Conservation (phyloP, 1,139 yeast species). For the Geotrichum citri-aurantii region DNA sequence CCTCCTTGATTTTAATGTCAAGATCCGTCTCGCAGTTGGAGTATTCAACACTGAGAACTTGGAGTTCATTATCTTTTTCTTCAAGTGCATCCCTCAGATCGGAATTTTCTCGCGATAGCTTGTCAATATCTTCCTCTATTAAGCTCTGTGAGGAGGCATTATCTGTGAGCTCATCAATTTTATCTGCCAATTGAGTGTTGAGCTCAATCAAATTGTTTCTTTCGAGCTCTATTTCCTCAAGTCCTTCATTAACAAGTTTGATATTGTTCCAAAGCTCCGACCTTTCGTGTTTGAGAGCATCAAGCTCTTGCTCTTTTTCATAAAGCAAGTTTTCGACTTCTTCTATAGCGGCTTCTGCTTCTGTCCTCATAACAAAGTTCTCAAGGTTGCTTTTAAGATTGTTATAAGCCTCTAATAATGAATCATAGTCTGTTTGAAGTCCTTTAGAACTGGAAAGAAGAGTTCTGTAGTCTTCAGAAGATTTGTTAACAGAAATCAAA, state of each 20-base stretch:
- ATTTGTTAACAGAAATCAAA: not conserved
- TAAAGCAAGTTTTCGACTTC: conserved; percentile 7
- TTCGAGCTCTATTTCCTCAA: conserved; percentile 7
- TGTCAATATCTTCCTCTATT: not conserved
- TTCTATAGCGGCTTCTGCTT: conserved; percentile 9
- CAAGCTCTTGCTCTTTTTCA: conserved; percentile 14
- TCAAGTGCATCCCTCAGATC: conserved; percentile 3
- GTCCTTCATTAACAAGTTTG: conserved; percentile 7
- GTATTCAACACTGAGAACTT: conserved; percentile 3
- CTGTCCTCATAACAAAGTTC: conserved; percentile 4
- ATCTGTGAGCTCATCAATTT: conserved; percentile 8
- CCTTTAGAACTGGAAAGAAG: not conserved
- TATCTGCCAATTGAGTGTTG: not conserved
- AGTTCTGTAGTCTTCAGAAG: conserved; percentile 3
- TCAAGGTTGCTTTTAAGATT: conserved; percentile 4
- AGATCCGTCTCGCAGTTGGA: conserved; percentile 15
- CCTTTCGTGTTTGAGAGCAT: conserved; percentile 5
- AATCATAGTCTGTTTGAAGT: conserved; percentile 7
- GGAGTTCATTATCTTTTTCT: conserved; percentile 9
- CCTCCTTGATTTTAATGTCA: conserved; percentile 6
- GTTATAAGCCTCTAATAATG: conserved; percentile 1
- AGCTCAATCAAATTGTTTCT: not conserved
- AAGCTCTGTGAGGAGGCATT: not conserved
- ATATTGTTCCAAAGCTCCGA: conserved; percentile 4
- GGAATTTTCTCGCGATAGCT: not conserved